These are phyloP conservation scores for Solanum sitiens DNA, from an alignment of 257 asterid species.

Conservation along the genomic window DNA sequence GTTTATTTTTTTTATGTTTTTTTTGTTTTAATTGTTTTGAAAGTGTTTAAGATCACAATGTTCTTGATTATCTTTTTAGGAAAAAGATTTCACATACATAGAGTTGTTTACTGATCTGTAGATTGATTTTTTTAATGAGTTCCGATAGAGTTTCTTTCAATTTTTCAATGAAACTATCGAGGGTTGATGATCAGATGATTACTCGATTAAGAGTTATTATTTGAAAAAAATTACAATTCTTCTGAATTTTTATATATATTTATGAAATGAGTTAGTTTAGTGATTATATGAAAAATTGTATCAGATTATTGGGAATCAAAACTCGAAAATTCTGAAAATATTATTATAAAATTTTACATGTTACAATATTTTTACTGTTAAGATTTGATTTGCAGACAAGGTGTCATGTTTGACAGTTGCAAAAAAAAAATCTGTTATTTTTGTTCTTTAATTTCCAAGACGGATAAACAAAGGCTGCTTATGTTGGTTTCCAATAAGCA, in stretches of 20 bases:
- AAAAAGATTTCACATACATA: not conserved
- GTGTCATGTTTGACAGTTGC: constrained; percentile 7
- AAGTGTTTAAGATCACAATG: not conserved
- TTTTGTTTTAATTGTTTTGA: too few relatives aligned
- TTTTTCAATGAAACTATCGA: not conserved
- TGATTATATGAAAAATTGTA: not conserved
- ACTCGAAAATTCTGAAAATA: not conserved
- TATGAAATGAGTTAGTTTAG: not conserved
- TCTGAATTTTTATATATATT: not conserved
- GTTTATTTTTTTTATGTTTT: too few relatives aligned
- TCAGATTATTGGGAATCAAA: not conserved
- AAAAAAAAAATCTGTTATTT: not conserved
- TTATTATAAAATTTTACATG: not conserved
- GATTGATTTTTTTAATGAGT: not conserved
- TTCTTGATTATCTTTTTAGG: not conserved
- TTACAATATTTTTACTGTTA: constrained; percentile 13
- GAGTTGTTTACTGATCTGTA: not conserved
- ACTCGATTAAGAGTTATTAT: not conserved
- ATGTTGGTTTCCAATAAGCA: not conserved
- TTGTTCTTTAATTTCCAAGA: constrained; percentile 2
- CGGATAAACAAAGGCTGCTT: not conserved
- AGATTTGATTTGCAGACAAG: constrained; percentile 21
- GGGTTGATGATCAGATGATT: not conserved
- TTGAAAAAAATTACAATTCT: not conserved
- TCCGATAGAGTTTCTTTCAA: too few relatives aligned